phyloP scores from a whole-genome alignment of 164 flowering plant genomes.

The Nymphaea thermarum region DNA sequence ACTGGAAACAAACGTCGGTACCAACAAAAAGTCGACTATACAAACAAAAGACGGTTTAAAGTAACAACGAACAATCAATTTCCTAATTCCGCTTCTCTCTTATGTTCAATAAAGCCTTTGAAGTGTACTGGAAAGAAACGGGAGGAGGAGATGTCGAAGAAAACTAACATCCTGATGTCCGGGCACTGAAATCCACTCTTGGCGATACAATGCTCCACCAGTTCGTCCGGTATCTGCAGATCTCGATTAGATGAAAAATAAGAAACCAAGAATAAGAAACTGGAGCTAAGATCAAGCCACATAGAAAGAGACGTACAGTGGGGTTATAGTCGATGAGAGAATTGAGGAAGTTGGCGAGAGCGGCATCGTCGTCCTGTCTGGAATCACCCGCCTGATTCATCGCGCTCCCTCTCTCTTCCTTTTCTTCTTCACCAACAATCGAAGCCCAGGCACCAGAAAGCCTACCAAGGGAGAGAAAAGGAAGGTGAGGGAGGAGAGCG shows the following conservation, averaged over 20 bases:
- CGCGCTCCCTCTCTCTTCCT: neutral
- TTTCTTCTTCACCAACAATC: too few species aligned
- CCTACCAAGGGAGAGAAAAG: too few species aligned
- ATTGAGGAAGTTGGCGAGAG: conserved; percentile 69
- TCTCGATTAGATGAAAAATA: neutral
- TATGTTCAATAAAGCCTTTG: too few species aligned
- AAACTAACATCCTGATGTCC: conserved; percentile 83
- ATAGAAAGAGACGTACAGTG: conserved; percentile 29
- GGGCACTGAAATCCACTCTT: conserved; percentile 94
- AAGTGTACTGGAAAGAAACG: neutral
- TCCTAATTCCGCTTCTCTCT: too few species aligned
- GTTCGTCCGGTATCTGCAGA: conserved; percentile 79
- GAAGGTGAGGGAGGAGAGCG: too few species aligned
- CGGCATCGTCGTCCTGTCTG: conserved; percentile 70
- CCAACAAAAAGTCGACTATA: too few species aligned
- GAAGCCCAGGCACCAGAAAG: too few species aligned
- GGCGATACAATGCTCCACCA: conserved; percentile 84
- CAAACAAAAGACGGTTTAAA: too few species aligned
- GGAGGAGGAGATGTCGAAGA: conserved; percentile 2
- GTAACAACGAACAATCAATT: too few species aligned
- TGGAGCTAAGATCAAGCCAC: neutral
- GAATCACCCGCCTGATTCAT: conserved; percentile 32
- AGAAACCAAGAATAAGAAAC: neutral
- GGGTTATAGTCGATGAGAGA: conserved; percentile 93
- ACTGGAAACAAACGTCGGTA: too few species aligned